phyloP scores from a whole-genome alignment of 1,139 yeast species.

The Pichia sp. region DNA sequence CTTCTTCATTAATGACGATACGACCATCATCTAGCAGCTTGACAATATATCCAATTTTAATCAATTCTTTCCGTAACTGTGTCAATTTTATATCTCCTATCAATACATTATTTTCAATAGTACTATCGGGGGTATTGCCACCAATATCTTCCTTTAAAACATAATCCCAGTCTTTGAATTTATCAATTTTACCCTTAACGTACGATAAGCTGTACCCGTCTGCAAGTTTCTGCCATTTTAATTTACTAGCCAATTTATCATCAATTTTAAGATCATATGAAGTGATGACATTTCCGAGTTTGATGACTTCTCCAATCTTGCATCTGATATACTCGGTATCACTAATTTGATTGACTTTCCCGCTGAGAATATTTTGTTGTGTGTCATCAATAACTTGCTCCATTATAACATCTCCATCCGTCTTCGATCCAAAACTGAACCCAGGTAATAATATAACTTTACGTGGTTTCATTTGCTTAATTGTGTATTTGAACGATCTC shows the following conservation, averaged over 20 bases:
- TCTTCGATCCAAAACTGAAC: neutral
- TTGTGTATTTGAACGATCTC: constrained; percentile 71
- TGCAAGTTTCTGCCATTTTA: constrained; percentile 80
- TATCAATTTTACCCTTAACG: constrained; percentile 52
- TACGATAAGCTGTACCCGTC: constrained; percentile 81
- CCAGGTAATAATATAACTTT: constrained; percentile 49
- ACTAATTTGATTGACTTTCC: constrained; percentile 3
- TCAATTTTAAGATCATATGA: constrained; percentile 70
- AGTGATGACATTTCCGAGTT: constrained; percentile 53
- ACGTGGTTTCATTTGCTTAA: constrained; percentile 74
- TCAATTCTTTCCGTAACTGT: constrained; percentile 61
- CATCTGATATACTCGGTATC: constrained; percentile 25
- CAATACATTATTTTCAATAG: constrained; percentile 27
- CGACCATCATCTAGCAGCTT: constrained; percentile 94
- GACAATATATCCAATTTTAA: constrained; percentile 55
- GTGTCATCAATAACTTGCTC: constrained; percentile 16
- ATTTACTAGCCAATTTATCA: constrained; percentile 48
- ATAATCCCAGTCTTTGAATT: constrained; percentile 14
- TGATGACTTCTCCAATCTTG: constrained; percentile 34
- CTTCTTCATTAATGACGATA: constrained; percentile 69
- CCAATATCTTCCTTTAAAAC: constrained; percentile 12
- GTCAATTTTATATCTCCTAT: constrained; percentile 87
- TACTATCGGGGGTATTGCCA: neutral
- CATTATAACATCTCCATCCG: neutral
- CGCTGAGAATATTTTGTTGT: constrained; percentile 9